Evolutionary conservation across 2,329 filamentous ascomycete species (phyloP), one percentile per base, ranked within the genome.

Genomic region (Ascochyta viciae-villosae): DNA sequence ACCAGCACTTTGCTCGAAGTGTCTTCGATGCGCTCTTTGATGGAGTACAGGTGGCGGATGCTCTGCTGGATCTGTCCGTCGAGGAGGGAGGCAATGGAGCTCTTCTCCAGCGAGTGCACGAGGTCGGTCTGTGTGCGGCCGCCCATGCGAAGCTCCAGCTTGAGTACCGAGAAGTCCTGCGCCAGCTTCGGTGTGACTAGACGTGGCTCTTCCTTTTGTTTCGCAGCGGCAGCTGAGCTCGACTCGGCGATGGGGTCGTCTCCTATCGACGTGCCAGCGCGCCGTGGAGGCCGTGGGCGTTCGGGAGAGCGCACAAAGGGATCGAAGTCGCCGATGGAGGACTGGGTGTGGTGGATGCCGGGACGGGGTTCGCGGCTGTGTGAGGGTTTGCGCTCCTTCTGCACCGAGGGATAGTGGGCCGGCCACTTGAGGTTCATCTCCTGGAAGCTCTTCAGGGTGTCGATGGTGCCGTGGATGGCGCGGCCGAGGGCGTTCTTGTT

Each of bases 1-100:
- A 99, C 88, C 54, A 99, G 79, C 1, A 99, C 95, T 76, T 99
- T 99, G 78, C 94, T 98, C 4, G 94, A 91, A 0, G 92, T 98
- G 76, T 99, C 95, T 74, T 98, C 95, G 60, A 99, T 99, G 49
- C 95, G 88, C 64, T 98, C 95, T 57, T 92, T 88, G 31, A 99
- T 82, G 0, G 91, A 87, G 52, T 91, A 83, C 1, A 99, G 83
- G 76, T 99, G 95, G 67, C 92, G 92, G 72, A 98, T 90, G 74
- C 92, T 97, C 59, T 95, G 91, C 67, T 89, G 89, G 67, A 99
- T 96, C 77, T 96, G 96, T 24, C 92, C 93, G 74, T 98, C 94
- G 35, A 99, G 80, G 2, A 99, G 80, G 1, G 93, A 89, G 0
- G 95, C 95, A 58, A 99, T 90, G 1, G 94, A 96, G 13, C 83